Evolutionary conservation across 1,284 basidiomycete species (phyloP).

Genomic region (Ganoderma sp.): DNA sequence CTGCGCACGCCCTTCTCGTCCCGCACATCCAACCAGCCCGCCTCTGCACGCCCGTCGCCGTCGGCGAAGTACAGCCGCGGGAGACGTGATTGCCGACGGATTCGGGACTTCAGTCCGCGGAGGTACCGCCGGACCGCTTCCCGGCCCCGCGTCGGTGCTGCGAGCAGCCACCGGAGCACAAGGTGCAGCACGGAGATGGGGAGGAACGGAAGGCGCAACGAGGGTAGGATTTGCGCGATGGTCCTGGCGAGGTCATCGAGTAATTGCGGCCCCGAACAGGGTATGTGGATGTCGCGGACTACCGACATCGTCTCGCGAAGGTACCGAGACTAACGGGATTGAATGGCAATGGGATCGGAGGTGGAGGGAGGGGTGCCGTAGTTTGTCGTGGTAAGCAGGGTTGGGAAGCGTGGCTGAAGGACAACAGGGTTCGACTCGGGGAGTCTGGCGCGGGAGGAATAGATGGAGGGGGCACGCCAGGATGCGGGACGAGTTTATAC

Average conservation of each 20-base stretch:
- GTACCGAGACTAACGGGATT: background rate
- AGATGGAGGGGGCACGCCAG: background rate
- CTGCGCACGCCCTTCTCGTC: conserved; percentile 35
- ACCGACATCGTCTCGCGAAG: conserved; percentile 9
- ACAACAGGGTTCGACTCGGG: background rate
- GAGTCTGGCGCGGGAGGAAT: background rate
- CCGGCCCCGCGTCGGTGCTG: conserved; percentile 4
- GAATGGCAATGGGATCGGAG: background rate
- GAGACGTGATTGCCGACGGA: background rate
- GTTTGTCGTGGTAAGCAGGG: background rate
- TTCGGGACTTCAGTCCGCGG: background rate
- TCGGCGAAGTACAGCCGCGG: background rate
- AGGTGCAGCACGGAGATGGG: conserved; percentile 14
- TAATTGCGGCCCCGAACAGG: conserved; percentile 15
- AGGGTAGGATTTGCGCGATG: conserved; percentile 4
- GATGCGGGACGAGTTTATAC: background rate
- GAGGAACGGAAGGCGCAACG: conserved; percentile 9
- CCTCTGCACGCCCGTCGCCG: background rate
- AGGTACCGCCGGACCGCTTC: conserved; percentile 13
- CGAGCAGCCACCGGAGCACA: conserved; percentile 16
- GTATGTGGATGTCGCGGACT: conserved; percentile 14
- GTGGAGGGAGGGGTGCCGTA: background rate
- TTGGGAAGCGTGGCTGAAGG: too few species aligned
- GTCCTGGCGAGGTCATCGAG: conserved; percentile 15
- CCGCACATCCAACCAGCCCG: background rate